A percentile compares a stretch with the other conserved stretches of the same genome.
Conservation (phyloP, 2,329 filamentous ascomycete species). For the Sclerotinia nivalis region DNA sequence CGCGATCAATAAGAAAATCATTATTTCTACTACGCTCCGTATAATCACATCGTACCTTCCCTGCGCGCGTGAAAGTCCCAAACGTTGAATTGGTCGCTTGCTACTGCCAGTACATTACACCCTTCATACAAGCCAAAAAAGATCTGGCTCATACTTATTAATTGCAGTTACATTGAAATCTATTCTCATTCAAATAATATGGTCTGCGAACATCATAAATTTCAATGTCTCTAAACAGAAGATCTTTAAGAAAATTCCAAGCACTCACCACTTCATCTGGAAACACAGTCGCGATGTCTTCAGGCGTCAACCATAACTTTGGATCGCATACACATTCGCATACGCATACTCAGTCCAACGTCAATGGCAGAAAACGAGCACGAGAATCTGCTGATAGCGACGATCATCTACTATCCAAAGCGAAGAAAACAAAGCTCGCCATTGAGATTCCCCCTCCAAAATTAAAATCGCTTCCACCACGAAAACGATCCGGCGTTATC, state of each 20-base stretch:
- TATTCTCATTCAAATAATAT: constrained; percentile 17
- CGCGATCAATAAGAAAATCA: constrained; percentile 6
- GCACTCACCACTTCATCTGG: constrained; percentile 18
- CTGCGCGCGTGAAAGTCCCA: constrained; percentile 18
- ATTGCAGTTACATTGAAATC: background rate
- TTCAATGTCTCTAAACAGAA: constrained; percentile 24
- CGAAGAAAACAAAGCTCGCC: constrained; percentile 54
- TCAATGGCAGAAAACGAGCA: constrained; percentile 51
- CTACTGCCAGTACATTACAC: constrained; percentile 12
- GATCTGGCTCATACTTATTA: constrained; percentile 8
- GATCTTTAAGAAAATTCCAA: constrained; percentile 20
- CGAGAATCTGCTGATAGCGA: constrained; percentile 50
- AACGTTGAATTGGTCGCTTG: constrained; percentile 22
- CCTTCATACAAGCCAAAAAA: constrained; percentile 7
- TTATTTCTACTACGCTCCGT: background rate
- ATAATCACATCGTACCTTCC: constrained; percentile 14
- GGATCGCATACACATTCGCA: constrained; percentile 9
- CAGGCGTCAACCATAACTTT: constrained; percentile 4
- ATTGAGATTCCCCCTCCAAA: constrained; percentile 52
- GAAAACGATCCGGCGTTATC: constrained; percentile 32
- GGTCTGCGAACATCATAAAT: background rate
- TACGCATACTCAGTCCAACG: constrained; percentile 32
- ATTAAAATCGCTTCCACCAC: constrained; percentile 28
- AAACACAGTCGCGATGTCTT: constrained; percentile 29
- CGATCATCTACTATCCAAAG: constrained; percentile 45